Percentiles rank a stretch among this genome's conserved stretches.
Conservation (phyloP, 176 grass and related monocot species). For the Zea mays region DNA sequence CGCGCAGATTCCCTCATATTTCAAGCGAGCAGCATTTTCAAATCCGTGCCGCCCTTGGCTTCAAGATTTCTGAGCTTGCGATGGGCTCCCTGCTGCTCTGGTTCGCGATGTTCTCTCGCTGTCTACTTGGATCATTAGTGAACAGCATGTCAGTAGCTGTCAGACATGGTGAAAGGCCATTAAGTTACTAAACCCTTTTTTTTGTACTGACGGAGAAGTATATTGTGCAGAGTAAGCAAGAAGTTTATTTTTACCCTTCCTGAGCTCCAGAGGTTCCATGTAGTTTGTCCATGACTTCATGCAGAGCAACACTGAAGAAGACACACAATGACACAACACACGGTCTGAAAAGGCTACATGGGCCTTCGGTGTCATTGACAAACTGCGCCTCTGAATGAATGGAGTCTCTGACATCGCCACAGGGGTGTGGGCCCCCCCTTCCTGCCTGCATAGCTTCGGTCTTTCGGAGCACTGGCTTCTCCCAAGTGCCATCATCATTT, state of each 20-base stretch:
- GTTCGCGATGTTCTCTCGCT: conserved; percentile 24
- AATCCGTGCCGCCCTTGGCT: conserved; percentile 7
- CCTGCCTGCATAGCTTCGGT: conserved; percentile 36
- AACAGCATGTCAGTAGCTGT: not conserved
- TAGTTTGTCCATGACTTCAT: conserved; percentile 15
- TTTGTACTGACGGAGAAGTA: not conserved
- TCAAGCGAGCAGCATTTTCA: conserved; percentile 33
- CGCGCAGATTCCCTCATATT: conserved; percentile 50
- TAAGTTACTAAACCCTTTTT: not conserved
- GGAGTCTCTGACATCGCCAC: conserved; percentile 44
- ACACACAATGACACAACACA: conserved; percentile 47
- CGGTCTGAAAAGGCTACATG: conserved; percentile 47
- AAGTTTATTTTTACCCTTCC: conserved; percentile 16
- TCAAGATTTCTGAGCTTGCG: conserved; percentile 36
- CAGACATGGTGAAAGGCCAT: not conserved
- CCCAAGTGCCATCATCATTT: conserved; percentile 44
- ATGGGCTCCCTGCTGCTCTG: conserved; percentile 32
- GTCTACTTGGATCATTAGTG: conserved; percentile 4
- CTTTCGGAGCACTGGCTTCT: conserved; percentile 42
- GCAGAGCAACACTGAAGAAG: conserved; percentile 29
- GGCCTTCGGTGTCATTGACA: conserved; percentile 51
- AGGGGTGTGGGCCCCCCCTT: conserved; percentile 19
- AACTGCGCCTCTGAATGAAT: conserved; percentile 51
- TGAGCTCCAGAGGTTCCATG: conserved; percentile 21
- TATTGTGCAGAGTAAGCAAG: not conserved